phyloP scores from a whole-genome alignment of 352 stramenopile genomes.

The Phytophthora parvispora region DNA sequence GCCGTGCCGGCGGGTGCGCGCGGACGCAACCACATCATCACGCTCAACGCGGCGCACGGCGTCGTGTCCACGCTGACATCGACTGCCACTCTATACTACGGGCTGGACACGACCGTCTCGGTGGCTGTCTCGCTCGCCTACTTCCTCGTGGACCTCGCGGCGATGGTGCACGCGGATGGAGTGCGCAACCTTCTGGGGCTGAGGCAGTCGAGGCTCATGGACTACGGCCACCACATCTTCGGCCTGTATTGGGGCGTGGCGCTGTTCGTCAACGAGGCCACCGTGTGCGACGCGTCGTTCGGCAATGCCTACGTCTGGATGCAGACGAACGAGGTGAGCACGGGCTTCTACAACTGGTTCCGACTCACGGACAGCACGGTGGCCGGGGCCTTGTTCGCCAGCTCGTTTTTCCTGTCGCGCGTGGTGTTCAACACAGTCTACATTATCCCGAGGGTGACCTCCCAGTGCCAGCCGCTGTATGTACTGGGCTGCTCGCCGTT shows the following conservation, averaged over 20 bases:
- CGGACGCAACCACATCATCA: constrained; percentile 73
- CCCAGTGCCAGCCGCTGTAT: constrained; percentile 63
- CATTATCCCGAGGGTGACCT: constrained; percentile 58
- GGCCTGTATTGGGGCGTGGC: constrained; percentile 70
- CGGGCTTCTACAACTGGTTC: constrained; percentile 87
- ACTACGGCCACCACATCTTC: constrained; percentile 80
- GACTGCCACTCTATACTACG: constrained; percentile 48
- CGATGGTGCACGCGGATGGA: constrained; percentile 68
- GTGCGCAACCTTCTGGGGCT: constrained; percentile 45
- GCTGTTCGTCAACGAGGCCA: constrained; percentile 71
- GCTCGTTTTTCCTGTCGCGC: constrained; percentile 75
- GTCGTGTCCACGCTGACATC: constrained; percentile 68
- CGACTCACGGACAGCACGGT: constrained; percentile 68
- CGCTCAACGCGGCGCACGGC: constrained; percentile 76
- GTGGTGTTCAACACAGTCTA: constrained; percentile 79
- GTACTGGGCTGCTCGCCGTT: constrained; percentile 66
- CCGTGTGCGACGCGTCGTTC: constrained; percentile 55
- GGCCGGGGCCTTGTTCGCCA: constrained; percentile 64
- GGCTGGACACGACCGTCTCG: constrained; percentile 63
- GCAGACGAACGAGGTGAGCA: constrained; percentile 87
- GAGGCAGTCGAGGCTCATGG: constrained; percentile 65
- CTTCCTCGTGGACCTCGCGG: constrained; percentile 78
- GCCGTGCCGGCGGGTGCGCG: constrained; percentile 46
- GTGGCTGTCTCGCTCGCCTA: constrained; percentile 71
- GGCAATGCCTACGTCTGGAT: constrained; percentile 88